Evolutionary conservation across 2,329 filamentous ascomycete species (phyloP), one percentile per base, ranked within the genome.

Genomic region (Macrophomina tecta): DNA sequence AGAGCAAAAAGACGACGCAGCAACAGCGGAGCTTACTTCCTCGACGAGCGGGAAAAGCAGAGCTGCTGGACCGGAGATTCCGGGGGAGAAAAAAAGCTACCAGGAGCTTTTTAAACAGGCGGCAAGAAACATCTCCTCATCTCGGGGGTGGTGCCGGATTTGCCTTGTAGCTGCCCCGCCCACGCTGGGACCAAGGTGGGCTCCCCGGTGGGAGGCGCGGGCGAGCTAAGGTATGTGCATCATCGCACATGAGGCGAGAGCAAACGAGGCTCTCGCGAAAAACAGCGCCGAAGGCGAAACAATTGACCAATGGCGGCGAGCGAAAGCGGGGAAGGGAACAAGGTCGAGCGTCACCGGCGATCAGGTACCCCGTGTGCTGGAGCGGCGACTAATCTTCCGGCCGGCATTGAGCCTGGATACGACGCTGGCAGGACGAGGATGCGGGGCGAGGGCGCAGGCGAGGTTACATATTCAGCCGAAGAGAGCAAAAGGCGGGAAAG

Each of bases 341-440:
- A 28, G 23, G 53, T 6, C 5, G 18, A 36, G 34, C 58, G 42
- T 48, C 42, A 32, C 9, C 40, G 55, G 23, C 45, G 56, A 61
- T 61, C 56, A 61, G 56, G 56, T 48, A 49, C 58, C 40, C 40
- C 30, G 40, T 16, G 16, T 40, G 38, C 7, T 14, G 45, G 32
- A 34, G 63, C 45, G 63, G 63, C 52, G 14, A 12, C 14, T 36
- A 65, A 65, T 56, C 38, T 48, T 65, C 63, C 63, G 63, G 34
- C 52, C 42, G 55, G 42, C 4, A 23, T 40, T 60, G 55, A 45
- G 55, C 55, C 36, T 45, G 45, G 12, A 65, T 56, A 55, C 62
- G 62, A 56, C 62, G 28, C 52, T 30, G 30, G 58, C 45, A 36
- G 42, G 49, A 38, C 38, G 30, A 28, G 14, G 46, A 63, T 63